These are phyloP conservation scores for Pontederia crassipes DNA, from an alignment of 176 grass and related monocot genomes.

Conservation along the genomic window DNA sequence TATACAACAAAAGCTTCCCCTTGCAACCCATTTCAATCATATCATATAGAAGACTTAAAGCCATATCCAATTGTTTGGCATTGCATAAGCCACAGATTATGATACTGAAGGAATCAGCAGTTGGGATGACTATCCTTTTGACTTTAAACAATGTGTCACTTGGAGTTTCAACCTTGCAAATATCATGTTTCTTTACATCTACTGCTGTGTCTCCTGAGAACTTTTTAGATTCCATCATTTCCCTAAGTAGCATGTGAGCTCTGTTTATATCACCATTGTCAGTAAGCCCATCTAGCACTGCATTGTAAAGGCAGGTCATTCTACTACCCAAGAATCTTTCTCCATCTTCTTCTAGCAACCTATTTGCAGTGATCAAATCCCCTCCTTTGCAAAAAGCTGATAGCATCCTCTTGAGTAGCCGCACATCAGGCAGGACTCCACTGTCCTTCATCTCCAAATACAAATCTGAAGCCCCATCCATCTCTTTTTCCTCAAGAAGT, in stretches of 20 bases:
- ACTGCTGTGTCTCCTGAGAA: neutral
- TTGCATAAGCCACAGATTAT: constrained; percentile 72
- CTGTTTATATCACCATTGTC: constrained; percentile 37
- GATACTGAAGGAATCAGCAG: constrained; percentile 71
- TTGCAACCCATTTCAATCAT: constrained; percentile 52
- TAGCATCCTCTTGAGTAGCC: constrained; percentile 44
- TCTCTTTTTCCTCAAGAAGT: constrained; percentile 38
- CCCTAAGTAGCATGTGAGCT: constrained; percentile 40
- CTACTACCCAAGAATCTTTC: constrained; percentile 12
- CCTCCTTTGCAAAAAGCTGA: constrained; percentile 32
- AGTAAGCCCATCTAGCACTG: constrained; percentile 55
- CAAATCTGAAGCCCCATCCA: constrained; percentile 25
- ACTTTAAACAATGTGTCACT: constrained; percentile 22
- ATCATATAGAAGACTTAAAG: constrained; percentile 53
- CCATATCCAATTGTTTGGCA: constrained; percentile 52
- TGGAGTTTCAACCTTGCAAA: constrained; percentile 14
- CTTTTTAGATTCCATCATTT: constrained; percentile 19
- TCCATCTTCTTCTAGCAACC: constrained; percentile 43
- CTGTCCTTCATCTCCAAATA: constrained; percentile 61
- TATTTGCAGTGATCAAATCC: constrained; percentile 20
- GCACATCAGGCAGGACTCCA: constrained; percentile 35
- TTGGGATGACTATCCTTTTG: constrained; percentile 37
- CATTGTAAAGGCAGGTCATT: constrained; percentile 41
- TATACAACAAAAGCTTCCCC: constrained; percentile 79
- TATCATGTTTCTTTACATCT: constrained; percentile 1